Evolutionary conservation across 2,329 filamentous ascomycete genomes (phyloP), one percentile per base, ranked within the genome.

Genomic region (Colletotrichum sp.): DNA sequence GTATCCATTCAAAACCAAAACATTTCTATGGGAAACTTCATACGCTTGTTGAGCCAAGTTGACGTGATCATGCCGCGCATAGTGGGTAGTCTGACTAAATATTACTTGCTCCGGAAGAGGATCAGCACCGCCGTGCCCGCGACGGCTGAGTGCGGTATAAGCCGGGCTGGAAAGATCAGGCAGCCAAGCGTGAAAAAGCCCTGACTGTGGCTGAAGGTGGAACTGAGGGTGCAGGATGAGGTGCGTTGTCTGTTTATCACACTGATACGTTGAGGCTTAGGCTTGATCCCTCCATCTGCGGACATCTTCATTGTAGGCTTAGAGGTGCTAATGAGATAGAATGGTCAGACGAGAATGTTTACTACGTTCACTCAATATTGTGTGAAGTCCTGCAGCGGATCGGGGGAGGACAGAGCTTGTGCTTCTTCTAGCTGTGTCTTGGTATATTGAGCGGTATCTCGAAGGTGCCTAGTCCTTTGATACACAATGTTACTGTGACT

Each of bases 1-100:
- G 68, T 16, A 69, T 60, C n/a, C 49, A 59, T 68, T 67, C 66
- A 18, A 68, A 15, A 52, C 44, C 66, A 68, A 39, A 52, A 68
- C 49, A 59, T 36, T 57, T 21, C 30, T 55, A 34, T 24, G 65
- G 65, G n/a, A 57, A 34, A 32, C 30, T 9, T 21, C 5, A 13
- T 21, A 3, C n/a, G 0, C 4, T 52, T 4, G 44, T 21, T 49
- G 39, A 44, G 1, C 10, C n/a, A 49, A 49, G 10, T 21, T 52
- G 2, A 3, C 4, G 10, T 8, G 10, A 21, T 4, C 1, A 21
- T 52, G n/a, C 6, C 10, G 44, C 44, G 44, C 3, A 13, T 8
- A 13, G 6, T 8, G 26, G 2, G 26, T 28, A 28, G 26, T 7
- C 26, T 26, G 26, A 26, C 6, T 6, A 7, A 26, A 26, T 26